These are phyloP conservation scores for Moelleriella libera DNA, from an alignment of 2,329 filamentous ascomycete species.

Conservation along the genomic window DNA sequence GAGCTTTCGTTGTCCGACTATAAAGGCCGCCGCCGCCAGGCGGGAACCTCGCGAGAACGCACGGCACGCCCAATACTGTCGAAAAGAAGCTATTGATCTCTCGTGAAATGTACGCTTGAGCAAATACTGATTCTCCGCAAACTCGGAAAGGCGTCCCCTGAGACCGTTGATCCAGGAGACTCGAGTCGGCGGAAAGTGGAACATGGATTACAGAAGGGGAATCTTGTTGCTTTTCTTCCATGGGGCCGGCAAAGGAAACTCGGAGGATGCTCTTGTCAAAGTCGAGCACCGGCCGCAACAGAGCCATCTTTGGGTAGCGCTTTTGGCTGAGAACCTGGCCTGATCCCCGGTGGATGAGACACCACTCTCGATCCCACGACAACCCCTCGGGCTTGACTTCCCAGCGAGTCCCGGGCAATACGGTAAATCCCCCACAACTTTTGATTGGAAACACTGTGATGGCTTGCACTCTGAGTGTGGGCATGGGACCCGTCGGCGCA, in stretches of 20 bases:
- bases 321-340: constrained; percentile 81
- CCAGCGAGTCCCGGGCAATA: constrained; percentile 55
- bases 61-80: constrained; percentile 59
- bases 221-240: neutral
- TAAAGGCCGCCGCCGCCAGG: constrained; percentile 44
- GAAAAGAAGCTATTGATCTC: constrained; percentile 68
- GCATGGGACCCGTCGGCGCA: neutral
- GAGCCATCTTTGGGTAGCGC: constrained; percentile 72
- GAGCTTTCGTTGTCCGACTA: constrained; percentile 57
- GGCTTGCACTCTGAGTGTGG: constrained; percentile 33
- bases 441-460: constrained; percentile 84
- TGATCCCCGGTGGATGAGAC: constrained; percentile 75
- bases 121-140: constrained; percentile 65
- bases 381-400: constrained; percentile 69
- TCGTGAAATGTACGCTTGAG: constrained; percentile 54
- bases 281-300: constrained; percentile 64
- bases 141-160: constrained; percentile 48
- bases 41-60: constrained; percentile 73
- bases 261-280: constrained; percentile 51
- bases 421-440: constrained; percentile 68
- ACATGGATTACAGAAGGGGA: constrained; percentile 24
- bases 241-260: constrained; percentile 34
- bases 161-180: constrained; percentile 29
- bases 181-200: constrained; percentile 56
- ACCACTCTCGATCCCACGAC: constrained; percentile 95